Evolutionary conservation across 352 stramenopile genomes (phyloP).

Genomic region (Pilasporangium apinafurcum): DNA sequence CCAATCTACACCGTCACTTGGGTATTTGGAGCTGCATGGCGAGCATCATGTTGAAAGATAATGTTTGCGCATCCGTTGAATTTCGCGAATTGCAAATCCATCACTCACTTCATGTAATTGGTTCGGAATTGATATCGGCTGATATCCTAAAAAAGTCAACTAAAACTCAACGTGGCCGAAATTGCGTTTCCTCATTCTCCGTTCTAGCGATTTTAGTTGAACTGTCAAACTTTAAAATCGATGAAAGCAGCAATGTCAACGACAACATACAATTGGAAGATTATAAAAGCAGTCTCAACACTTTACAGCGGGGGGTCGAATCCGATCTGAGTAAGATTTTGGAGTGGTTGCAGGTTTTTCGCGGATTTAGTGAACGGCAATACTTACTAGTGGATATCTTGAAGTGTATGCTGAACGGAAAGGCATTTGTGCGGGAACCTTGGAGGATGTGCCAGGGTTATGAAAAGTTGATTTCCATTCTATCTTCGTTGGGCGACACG

Average conservation of each 20-base stretch:
- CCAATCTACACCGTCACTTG: conserved; percentile 24
- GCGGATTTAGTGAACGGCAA: conserved; percentile 22
- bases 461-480: conserved; percentile 46
- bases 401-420: conserved; percentile 37
- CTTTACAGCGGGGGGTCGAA: conserved; percentile 45
- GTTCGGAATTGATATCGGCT: conserved; percentile 21
- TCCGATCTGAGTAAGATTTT: conserved; percentile 52
- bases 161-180: conserved; percentile 4
- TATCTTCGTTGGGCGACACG: conserved; percentile 41
- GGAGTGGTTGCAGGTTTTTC: conserved; percentile 36
- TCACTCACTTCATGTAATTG: conserved; percentile 49
- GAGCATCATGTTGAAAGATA: conserved; percentile 48
- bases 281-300: conserved; percentile 3
- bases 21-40: conserved; percentile 30
- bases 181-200: conserved; percentile 8
- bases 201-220: conserved; percentile 40
- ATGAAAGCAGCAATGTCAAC: not conserved
- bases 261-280: not conserved
- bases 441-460: conserved; percentile 53
- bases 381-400: conserved; percentile 31
- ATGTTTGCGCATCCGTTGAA: conserved; percentile 26
- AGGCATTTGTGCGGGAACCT: conserved; percentile 22
- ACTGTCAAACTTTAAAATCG: conserved; percentile 11
- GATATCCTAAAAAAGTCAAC: conserved; percentile 17
- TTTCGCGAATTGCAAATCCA: conserved; percentile 55